Evolutionary conservation across 345 rosid species (phyloP), one percentile per base, ranked within the genome.

Genomic region (Citrus hindsii): DNA sequence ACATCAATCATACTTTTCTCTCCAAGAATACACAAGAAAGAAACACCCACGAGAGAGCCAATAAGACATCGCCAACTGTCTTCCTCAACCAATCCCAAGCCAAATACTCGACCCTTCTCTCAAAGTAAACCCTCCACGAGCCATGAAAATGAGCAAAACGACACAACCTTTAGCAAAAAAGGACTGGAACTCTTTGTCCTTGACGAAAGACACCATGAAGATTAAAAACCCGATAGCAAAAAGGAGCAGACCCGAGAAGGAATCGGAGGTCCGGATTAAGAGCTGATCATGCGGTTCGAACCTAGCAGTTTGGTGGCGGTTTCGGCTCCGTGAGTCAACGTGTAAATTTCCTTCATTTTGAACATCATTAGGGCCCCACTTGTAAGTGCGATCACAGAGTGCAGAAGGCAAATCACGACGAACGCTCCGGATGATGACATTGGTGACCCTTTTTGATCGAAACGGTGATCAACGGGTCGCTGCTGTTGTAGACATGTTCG

Each of bases 331-430:
- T 92, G 96, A 4, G 86, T 86, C 72, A 92, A 85, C 79, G 88
- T 80, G 87, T 89, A 87, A 79, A 88, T 82, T 69, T 83, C 90
- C 78, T 83, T 84, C 85, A 88, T 82, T 86, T 78, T 66, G 84
- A 92, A 90, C 90, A 92, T 88, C 97, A 92, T 92, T 9, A 92
- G 89, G n/a, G 80, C 69, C 32, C 97, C 97, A 67, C 94, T 82
- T 46, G 87, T 73, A 6, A 87, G 46, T 56, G 97, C 97, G 82
- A 92, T 86, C 55, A 87, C 69, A 0, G 97, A 85, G 84, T 92
- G 97, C 59, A 90, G 91, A 76, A 86, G 75, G 75, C 97, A 92
- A 76, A 89, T 92, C 82, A 86, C 75, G 28, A 67, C 33, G 84
- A 92, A 92, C 6, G 89, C 86, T 6, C 84, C 74, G 6, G 90